Evolutionary conservation across 139 green algal genomes (phyloP).

Genomic region (Trebouxia sp.): DNA sequence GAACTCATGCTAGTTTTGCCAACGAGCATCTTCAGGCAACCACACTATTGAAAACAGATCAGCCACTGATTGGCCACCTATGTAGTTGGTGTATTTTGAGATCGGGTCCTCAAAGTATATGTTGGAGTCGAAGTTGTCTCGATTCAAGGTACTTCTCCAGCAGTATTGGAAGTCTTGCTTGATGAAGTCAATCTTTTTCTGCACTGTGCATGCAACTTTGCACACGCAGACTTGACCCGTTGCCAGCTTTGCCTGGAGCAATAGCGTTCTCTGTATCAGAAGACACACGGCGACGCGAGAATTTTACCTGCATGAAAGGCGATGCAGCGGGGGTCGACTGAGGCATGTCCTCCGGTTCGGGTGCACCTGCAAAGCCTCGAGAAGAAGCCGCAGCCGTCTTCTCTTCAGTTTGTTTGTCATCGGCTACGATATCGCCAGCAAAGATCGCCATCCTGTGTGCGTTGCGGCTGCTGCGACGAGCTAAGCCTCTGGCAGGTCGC

Average conservation of each 20-base stretch:
- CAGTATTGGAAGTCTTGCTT: slow-evolving; percentile 32
- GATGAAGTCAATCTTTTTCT: slow-evolving; percentile 38
- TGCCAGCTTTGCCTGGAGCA: no score
- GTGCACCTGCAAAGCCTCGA: slow-evolving; percentile 8
- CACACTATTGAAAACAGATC: no score
- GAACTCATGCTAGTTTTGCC: neutral
- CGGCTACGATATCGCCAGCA: slow-evolving; percentile 4
- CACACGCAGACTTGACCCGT: neutral
- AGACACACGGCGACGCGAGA: no score
- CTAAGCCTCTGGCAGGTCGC: neutral
- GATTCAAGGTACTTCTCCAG: slow-evolving; percentile 36
- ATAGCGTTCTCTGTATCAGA: no score
- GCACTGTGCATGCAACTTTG: neutral
- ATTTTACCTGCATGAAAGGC: slow-evolving; percentile 9
- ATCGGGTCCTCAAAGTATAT: slow-evolving; percentile 44
- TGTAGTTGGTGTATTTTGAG: slow-evolving; percentile 33
- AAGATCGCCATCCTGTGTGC: neutral
- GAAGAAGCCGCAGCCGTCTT: slow-evolving; percentile 13
- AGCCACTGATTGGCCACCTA: slow-evolving; percentile 27
- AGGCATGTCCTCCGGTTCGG: slow-evolving; percentile 25
- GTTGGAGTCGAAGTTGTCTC: slow-evolving; percentile 32
- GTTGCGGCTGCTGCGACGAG: neutral
- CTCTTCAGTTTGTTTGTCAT: slow-evolving; percentile 11
- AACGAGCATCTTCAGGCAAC: no score
- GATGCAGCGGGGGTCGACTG: slow-evolving; percentile 23